These are phyloP conservation scores for Dryas octopetala DNA, from an alignment of 306 rosid species.

Conservation along the genomic window DNA sequence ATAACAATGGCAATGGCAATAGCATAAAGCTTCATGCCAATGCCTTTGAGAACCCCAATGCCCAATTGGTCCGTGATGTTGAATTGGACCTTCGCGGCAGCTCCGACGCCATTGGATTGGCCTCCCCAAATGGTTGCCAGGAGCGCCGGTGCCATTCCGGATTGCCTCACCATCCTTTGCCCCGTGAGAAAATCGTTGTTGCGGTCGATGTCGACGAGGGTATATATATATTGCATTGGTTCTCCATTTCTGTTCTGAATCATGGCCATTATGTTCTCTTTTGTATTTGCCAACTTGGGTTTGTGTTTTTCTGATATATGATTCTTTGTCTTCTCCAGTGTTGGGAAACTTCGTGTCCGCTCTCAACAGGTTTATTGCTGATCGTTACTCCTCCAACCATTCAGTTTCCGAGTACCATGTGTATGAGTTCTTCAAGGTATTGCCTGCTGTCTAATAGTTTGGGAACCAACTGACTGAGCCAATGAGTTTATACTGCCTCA, in stretches of 20 bases:
- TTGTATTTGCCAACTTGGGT: not conserved
- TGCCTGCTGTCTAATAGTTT: not conserved
- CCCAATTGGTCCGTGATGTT: constrained; percentile 40
- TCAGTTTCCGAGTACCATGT: constrained; percentile 89
- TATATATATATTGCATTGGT: constrained; percentile 26
- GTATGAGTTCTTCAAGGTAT: constrained; percentile 93
- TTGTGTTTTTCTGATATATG: constrained; percentile 1
- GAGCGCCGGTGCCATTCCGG: constrained; percentile 30
- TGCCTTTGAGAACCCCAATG: constrained; percentile 36
- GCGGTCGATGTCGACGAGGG: constrained; percentile 98
- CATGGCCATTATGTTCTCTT: not conserved
- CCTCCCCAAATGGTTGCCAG: constrained; percentile 19
- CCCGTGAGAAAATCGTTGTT: constrained; percentile 51
- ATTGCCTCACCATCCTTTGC: constrained; percentile 36
- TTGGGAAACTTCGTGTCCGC: constrained; percentile 90
- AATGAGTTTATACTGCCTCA: not conserved
- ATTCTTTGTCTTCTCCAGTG: constrained; percentile 42
- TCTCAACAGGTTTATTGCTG: constrained; percentile 85
- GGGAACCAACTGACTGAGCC: not conserved
- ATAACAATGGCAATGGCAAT: constrained; percentile 6
- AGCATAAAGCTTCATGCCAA: constrained; percentile 13
- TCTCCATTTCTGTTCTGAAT: not conserved
- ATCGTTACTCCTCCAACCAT: constrained; percentile 64
- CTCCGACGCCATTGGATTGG: constrained; percentile 17
- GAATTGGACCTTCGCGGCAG: constrained; percentile 21